These are phyloP conservation scores for Kodamaea fungicola DNA, from an alignment of 1,139 yeast genomes.

Conservation along the genomic window DNA sequence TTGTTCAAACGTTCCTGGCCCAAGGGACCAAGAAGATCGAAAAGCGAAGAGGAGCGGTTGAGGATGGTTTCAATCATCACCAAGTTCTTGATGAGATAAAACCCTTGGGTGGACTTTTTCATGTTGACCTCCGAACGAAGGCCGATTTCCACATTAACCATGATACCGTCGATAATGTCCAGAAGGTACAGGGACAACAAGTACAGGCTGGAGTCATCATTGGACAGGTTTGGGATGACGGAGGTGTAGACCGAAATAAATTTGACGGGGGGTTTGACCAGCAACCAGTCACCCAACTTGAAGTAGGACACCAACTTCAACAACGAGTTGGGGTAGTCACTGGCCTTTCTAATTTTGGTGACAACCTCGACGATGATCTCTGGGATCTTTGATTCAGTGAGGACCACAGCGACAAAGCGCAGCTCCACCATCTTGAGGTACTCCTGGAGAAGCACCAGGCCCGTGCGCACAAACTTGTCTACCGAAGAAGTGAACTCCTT, in stretches of 20 bases:
- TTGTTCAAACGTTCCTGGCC: slow-evolving; percentile 68
- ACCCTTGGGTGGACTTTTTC: slow-evolving; percentile 60
- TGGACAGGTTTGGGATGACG: slow-evolving; percentile 32
- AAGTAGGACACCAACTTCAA: slow-evolving; percentile 47
- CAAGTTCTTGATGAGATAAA: slow-evolving; percentile 67
- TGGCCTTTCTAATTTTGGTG: slow-evolving; percentile 59
- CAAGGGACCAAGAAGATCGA: slow-evolving; percentile 53
- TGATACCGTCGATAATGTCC: slow-evolving; percentile 72
- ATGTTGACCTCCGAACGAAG: slow-evolving; percentile 38
- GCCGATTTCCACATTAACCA: slow-evolving; percentile 56
- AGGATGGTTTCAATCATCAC: slow-evolving; percentile 73
- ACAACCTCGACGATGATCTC: slow-evolving; percentile 65
- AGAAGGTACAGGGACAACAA: slow-evolving; percentile 63
- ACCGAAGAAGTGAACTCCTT: slow-evolving; percentile 11
- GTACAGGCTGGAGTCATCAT: slow-evolving; percentile 43
- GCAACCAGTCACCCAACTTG: slow-evolving; percentile 69
- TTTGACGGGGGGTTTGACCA: slow-evolving; percentile 47
- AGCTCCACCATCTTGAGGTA: slow-evolving; percentile 53
- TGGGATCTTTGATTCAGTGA: slow-evolving; percentile 64
- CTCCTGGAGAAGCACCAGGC: slow-evolving; percentile 41
- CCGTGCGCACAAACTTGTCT: slow-evolving; percentile 11
- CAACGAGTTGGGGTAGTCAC: slow-evolving; percentile 60
- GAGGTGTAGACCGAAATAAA: slow-evolving; percentile 52
- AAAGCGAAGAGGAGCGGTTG: slow-evolving; percentile 53
- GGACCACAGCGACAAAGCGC: slow-evolving; percentile 43